Conservation (phyloP, 441 rosid species). For the Metrosideros polymorpha region DNA sequence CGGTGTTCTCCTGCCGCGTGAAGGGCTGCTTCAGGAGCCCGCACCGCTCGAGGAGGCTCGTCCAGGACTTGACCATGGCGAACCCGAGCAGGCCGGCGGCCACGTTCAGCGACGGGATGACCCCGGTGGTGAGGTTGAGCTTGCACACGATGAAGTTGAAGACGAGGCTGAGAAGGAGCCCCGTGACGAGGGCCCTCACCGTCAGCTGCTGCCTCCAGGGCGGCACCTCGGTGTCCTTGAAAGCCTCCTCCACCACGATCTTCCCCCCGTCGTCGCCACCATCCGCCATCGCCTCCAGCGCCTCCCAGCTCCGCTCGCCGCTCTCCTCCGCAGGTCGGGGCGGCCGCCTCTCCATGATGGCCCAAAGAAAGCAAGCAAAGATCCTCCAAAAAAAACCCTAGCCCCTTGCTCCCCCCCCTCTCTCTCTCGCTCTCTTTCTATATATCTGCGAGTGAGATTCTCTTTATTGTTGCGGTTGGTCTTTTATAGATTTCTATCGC, state of each 20-base stretch:
- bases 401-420: not conserved
- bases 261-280: not conserved
- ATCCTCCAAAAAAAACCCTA: not conserved
- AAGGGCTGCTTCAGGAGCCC: conserved; percentile 64
- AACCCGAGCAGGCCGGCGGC: conserved; percentile 85
- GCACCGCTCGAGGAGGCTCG: conserved; percentile 26
- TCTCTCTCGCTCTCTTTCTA: not conserved
- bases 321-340: not conserved
- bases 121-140: conserved; percentile 85
- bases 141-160: conserved; percentile 84
- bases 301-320: not conserved
- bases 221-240: conserved; percentile 43
- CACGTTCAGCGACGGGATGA: conserved; percentile 78
- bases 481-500: not conserved
- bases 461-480: not conserved
- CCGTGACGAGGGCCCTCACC: conserved; percentile 46
- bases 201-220: conserved; percentile 66
- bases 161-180: conserved; percentile 43
- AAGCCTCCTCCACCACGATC: conserved; percentile 46
- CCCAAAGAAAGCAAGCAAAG: not conserved
- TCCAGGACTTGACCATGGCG: conserved; percentile 52
- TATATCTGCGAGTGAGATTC: not conserved
- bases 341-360: not conserved
- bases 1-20: conserved; percentile 82
- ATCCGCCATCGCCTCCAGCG: not conserved